Evolutionary conservation across 1,284 basidiomycete species (phyloP), one percentile per base, ranked within the genome.

Genomic region (Hortiboletus rubellus): DNA sequence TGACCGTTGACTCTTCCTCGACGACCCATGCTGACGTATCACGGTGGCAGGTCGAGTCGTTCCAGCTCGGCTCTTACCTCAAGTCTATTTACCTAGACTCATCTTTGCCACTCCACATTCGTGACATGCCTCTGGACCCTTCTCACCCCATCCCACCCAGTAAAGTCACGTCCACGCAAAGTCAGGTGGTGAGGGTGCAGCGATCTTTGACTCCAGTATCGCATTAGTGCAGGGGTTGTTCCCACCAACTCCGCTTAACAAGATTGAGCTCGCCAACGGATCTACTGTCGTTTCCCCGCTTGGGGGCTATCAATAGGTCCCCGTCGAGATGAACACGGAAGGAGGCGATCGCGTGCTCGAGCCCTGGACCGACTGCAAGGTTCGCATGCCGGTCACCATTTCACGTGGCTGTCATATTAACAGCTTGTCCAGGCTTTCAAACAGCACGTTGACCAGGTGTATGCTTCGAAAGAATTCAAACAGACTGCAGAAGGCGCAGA

Each of bases 301-400:
- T 36, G 83, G 84, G 5, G 92, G 93, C 0, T 94, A 94, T 74
- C 89, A 92, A 73, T 93, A 92, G 62, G 81, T 92, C 57, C 89
- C 89, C 36, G 82, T 92, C 49, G 85, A 92, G 73, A 91, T 91
- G 38, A 83, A 92, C 46, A 85, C 92, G 64, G 87, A 91, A 44
- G 81, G 80, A 40, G 89, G 92, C 62, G 90, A 92, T 67, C 83
- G 86, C 63, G 89, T 89, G 55, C 77, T 95, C 63, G 91, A 95
- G 74, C 84, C 86, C 47, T 94, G 89, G 89, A 91, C 89, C n/a
- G 80, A 86, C 65, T 93, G 91, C 77, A 86, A 87, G 36, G 88
- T 89, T 68, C 52, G 82, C 57, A 48, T 54, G 31, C 37, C 37
- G 43, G 22, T 57, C 54, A 7, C 45, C 30, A 12, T 57, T 48